Conservation (phyloP, 371 early-diverging fungal species). For the Zopfochytrium polystomum region DNA sequence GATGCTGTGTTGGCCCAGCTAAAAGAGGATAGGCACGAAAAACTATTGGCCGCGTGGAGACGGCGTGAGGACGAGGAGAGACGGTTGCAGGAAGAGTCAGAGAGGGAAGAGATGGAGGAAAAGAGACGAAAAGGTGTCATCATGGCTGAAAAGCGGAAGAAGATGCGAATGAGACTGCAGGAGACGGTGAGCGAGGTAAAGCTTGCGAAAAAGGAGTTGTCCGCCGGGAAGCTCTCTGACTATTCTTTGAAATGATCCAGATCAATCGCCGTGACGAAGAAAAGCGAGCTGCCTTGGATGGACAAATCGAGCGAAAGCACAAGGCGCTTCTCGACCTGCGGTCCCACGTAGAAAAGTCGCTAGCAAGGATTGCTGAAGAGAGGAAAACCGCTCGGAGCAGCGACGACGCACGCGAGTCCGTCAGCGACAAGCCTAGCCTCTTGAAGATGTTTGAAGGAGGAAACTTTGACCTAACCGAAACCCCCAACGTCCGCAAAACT, state of each 20-base stretch:
- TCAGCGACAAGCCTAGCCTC: background rate
- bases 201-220: background rate
- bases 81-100: too few species aligned
- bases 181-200: slow-evolving; percentile 1
- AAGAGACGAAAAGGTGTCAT: background rate
- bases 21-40: slow-evolving; percentile 1
- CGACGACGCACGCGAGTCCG: background rate
- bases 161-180: background rate
- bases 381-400: background rate
- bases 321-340: background rate
- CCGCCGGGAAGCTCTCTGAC: background rate
- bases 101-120: background rate
- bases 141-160: slow-evolving; percentile 4
- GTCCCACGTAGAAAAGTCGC: too few species aligned
- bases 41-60: background rate
- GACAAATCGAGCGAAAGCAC: background rate
- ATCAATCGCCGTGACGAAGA: too few species aligned
- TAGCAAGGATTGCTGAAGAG: background rate
- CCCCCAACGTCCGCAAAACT: slow-evolving; percentile 18
- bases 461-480: slow-evolving; percentile 19
- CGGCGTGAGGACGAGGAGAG: slow-evolving; percentile 1
- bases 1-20: slow-evolving; percentile 11
- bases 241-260: too few species aligned
- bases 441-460: slow-evolving; percentile 2
- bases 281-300: slow-evolving; percentile 1